Evolutionary conservation across 148 eudicot genomes (phyloP), one percentile per base, ranked within the genome.

Genomic region (Cornus suecica): DNA sequence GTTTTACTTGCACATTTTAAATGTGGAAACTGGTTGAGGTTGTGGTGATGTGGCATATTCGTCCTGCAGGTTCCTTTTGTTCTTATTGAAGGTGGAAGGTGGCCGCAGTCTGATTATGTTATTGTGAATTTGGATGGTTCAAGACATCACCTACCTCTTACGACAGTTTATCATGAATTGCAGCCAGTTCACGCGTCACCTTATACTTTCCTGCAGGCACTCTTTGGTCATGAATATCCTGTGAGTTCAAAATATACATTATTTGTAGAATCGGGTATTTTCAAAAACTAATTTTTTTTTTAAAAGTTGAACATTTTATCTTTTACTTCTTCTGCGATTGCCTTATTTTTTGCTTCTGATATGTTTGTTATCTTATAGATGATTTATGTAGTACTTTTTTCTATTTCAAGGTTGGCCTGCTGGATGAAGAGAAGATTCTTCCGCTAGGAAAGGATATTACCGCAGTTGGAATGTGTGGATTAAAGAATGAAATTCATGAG

Each of bases 381-480:
- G 58, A 63, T 41, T 73, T 56, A 29, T 63, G 15, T 41, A n/a
- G 52, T 78, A 48, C 58, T 73, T 45, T 23, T n/a, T 66, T n/a
- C 30, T 69, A 37, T 37, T 65, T 83, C 67, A 14, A 94, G 98
- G 94, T 94, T 81, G 95, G 95, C 13, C 27, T 92, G 63, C 84
- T 92, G 69, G 90, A 90, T 27, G 97, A 92, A 76, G 97, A 90
- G 84, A 94, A 94, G 84, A 78, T 94, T 73, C 96, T 94, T 78
- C 94, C 93, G 18, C 80, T 89, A 52, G 95, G 98, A 77, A 92
- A 90, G 84, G 95, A 90, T 11, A 81, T 92, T 56, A 90, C 96
- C 69, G 98, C 91, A 24, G 90, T 94, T 78, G 98, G 98, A 42
- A 73, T 82, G 74, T 90, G 91, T 83, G 79, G 80, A 48, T 78